A percentile compares a stretch with the other conserved stretches of the same genome.
phyloP scores from a whole-genome alignment of 495 filamentous ascomycete species.

The Hypoxylon trugodes region DNA sequence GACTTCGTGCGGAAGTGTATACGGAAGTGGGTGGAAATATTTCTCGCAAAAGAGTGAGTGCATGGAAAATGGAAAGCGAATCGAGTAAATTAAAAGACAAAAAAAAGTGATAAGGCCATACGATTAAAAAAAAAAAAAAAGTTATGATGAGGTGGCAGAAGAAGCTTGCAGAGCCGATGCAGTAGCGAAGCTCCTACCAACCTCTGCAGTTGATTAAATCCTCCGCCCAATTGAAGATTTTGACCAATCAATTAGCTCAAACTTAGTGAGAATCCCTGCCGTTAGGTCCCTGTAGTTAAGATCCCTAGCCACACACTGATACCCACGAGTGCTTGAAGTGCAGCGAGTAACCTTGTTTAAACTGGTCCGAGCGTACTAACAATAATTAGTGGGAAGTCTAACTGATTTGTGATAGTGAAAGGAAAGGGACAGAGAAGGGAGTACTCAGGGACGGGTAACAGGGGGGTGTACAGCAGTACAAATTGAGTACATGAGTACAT shows the following conservation, averaged over 20 bases:
- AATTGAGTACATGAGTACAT: constrained; percentile 11
- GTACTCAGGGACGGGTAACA: constrained; percentile 21
- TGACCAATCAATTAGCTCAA: constrained; percentile 27
- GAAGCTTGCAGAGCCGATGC: constrained; percentile 35
- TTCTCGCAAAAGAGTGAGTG: no score
- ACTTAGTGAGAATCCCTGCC: constrained; percentile 17
- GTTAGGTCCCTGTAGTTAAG: constrained; percentile 25
- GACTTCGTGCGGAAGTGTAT: neutral
- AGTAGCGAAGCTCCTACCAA: constrained; percentile 25
- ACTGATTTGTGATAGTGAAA: constrained; percentile 9
- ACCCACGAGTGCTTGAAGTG: constrained; percentile 28
- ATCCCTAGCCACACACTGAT: constrained; percentile 30
- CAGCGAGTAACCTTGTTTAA: constrained; percentile 25
- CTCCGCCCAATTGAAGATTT: constrained; percentile 30
- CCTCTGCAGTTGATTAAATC: constrained; percentile 39
- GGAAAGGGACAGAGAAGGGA: constrained; percentile 6
- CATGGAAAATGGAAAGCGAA: neutral
- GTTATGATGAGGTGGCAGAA: constrained; percentile 30
- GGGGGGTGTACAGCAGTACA: neutral
- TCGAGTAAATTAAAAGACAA: neutral
- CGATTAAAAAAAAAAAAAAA: neutral
- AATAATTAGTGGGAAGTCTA: neutral
- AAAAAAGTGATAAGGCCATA: neutral
- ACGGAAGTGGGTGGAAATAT: neutral
- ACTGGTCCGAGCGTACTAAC: constrained; percentile 19